Percentiles rank a stretch among this genome's conserved stretches.
phyloP scores from a whole-genome alignment of 345 rosid species.

The Rubroshorea leprosula region DNA sequence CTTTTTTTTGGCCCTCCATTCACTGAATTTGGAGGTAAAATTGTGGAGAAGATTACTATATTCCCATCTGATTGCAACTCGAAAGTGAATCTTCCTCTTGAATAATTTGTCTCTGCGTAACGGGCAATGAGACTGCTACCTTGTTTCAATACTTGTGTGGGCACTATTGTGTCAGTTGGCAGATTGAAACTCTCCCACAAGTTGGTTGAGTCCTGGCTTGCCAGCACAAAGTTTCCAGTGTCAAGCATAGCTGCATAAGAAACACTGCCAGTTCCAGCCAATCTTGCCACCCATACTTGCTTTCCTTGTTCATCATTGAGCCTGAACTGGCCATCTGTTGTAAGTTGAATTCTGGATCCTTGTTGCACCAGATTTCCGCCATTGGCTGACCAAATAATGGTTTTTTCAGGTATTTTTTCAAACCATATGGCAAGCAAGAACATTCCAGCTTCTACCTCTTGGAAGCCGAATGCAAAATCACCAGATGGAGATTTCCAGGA shows the following conservation, averaged over 20 bases:
- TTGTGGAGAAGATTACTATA: conserved; percentile 22
- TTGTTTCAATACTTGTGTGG: conserved; percentile 31
- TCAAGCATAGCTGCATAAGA: conserved; percentile 43
- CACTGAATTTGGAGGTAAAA: conserved; percentile 7
- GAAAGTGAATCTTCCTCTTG: conserved; percentile 34
- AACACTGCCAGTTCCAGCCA: conserved; percentile 13
- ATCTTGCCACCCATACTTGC: conserved; percentile 23
- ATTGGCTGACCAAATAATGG: conserved; percentile 44
- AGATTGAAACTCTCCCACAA: conserved; percentile 44
- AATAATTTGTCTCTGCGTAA: conserved; percentile 24
- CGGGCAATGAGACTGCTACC: conserved; percentile 23
- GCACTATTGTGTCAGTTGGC: conserved; percentile 58
- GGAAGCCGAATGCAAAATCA: conserved; percentile 53
- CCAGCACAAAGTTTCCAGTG: conserved; percentile 44
- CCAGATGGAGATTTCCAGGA: conserved; percentile 41
- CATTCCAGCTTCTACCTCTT: conserved; percentile 9
- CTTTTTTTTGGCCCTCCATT: no score
- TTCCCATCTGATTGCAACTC: conserved; percentile 30
- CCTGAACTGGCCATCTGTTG: conserved; percentile 24
- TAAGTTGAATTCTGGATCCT: conserved; percentile 38
- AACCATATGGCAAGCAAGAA: conserved; percentile 41
- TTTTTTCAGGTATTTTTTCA: conserved; percentile 32
- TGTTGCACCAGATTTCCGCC: conserved; percentile 16
- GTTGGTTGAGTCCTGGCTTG: not conserved
- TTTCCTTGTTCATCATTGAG: conserved; percentile 30